Evolutionary conservation across 805 yeast species (phyloP), one percentile per base, ranked within the genome.

Genomic region (Starmerella cellae): DNA sequence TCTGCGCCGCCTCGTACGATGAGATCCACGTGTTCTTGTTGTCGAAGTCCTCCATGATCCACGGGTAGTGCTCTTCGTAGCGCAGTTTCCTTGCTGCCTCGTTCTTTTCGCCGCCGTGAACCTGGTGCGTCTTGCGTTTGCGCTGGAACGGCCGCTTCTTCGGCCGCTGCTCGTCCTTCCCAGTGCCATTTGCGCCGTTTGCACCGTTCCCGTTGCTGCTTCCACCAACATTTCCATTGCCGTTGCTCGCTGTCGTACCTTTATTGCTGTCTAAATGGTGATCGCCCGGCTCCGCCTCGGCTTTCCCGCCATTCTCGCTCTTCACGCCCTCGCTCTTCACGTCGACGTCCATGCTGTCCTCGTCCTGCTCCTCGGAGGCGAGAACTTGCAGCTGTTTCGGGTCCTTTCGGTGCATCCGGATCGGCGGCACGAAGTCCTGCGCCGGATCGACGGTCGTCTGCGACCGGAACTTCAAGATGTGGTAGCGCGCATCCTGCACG

Each of bases 31-130:
- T 88, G 58, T 91, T 88, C 47, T 74, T 71, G 36, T 94, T 95
- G 56, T 85, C 95, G 60, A 82, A 88, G 63, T 91, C 98, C 64
- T 91, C 98, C 69, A 91, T 66, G 16, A 91, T 94, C 98, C 98
- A 91, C 0, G 98, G 98, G 55, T 82, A 88, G 60, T 79, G 83
- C 63, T 91, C 98, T 63, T 91, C 98, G 58, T 88, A 91, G 57
- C 97, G 70, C 48, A 91, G 66, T 56, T 76, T 79, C 48, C 88
- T 72, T 47, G 83, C 87, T 8, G 74, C 74, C 53, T 87, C 97
- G 50, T 82, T 84, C 55, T 84, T 95, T 55, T 84, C 84, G 58
- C 83, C 75, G 22, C 79, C 73, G 52, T 73, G 77, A 17, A 84
- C 74, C 60, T 87, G 95, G 54, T 87, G 73, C 2, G 96, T 85